Conservation (phyloP, 2,329 filamentous ascomycete species). For the Botryotinia narcissicola region DNA sequence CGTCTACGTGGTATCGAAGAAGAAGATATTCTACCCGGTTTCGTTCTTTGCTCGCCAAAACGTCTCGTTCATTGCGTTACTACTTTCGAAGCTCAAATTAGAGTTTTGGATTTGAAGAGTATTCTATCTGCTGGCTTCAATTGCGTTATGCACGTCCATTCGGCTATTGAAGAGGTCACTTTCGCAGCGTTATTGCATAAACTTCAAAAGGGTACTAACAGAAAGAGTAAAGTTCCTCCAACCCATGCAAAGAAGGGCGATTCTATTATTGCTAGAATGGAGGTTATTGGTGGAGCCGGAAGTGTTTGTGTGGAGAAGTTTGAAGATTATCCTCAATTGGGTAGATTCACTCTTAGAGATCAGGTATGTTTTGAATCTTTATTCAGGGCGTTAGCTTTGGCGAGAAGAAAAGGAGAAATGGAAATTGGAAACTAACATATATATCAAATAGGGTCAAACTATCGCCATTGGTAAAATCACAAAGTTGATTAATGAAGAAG, state of each 20-base stretch:
- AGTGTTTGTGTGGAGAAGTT: constrained; percentile 91
- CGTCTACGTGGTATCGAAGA: constrained; percentile 94
- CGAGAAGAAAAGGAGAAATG: background rate
- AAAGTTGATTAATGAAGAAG: constrained; percentile 63
- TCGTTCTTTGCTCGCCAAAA: constrained; percentile 93
- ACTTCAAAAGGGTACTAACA: constrained; percentile 87
- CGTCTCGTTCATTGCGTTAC: constrained; percentile 87
- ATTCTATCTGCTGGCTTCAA: constrained; percentile 96
- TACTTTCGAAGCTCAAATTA: constrained; percentile 93
- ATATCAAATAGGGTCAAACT: constrained; percentile 77
- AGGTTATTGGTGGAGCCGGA: constrained; percentile 81
- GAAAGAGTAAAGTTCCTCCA: constrained; percentile 90
- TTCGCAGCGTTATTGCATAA: constrained; percentile 87
- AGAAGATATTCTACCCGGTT: constrained; percentile 92
- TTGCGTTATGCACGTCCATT: constrained; percentile 95
- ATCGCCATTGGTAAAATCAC: constrained; percentile 99
- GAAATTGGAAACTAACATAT: constrained; percentile 24
- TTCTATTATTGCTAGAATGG: constrained; percentile 87
- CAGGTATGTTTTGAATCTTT: constrained; percentile 55
- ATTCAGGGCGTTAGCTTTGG: background rate
- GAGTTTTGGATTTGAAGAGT: constrained; percentile 88
- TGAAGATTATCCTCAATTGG: constrained; percentile 93
- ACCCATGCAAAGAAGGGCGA: constrained; percentile 81
- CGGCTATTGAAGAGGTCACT: constrained; percentile 95
- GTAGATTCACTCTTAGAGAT: constrained; percentile 84